Conservation (phyloP, 2,329 filamentous ascomycete species). For the Colletotrichum sp. region DNA sequence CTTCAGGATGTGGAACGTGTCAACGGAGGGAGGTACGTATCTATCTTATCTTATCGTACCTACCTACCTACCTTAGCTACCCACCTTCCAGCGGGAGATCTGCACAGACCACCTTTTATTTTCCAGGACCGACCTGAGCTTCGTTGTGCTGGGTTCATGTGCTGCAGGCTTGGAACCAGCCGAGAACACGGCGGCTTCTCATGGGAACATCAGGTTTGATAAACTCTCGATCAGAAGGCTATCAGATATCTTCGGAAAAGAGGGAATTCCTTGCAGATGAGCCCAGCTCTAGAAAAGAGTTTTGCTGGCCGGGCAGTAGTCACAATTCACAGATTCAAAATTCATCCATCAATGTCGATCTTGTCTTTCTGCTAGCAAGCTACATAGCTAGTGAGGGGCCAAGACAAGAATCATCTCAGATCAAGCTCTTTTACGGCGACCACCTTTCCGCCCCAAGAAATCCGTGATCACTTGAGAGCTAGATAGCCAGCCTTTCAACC, state of each 20-base stretch:
- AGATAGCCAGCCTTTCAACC: conserved; percentile 94
- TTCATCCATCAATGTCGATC: neutral
- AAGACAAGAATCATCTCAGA: neutral
- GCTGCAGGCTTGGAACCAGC: neutral
- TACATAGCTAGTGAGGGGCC: neutral
- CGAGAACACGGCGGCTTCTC: neutral
- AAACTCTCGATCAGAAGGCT: neutral
- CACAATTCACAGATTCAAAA: neutral
- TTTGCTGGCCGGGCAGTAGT: neutral
- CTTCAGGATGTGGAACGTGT: conserved; percentile 15
- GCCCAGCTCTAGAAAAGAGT: too few species aligned
- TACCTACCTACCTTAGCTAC: neutral
- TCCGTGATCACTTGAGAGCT: conserved; percentile 39
- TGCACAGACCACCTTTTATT: neutral
- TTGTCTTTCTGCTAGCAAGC: neutral
- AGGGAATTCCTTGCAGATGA: too few species aligned
- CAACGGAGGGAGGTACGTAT: neutral
- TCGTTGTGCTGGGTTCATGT: too few species aligned
- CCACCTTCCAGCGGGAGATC: neutral
- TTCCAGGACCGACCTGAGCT: neutral
- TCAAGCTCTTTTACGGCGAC: neutral
- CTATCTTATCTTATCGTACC: conserved; percentile 12
- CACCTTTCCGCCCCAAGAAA: neutral
- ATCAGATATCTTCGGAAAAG: neutral
- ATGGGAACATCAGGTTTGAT: neutral